Conservation (phyloP, 2,329 filamentous ascomycete genomes). For the Karstenula rhodostoma region DNA sequence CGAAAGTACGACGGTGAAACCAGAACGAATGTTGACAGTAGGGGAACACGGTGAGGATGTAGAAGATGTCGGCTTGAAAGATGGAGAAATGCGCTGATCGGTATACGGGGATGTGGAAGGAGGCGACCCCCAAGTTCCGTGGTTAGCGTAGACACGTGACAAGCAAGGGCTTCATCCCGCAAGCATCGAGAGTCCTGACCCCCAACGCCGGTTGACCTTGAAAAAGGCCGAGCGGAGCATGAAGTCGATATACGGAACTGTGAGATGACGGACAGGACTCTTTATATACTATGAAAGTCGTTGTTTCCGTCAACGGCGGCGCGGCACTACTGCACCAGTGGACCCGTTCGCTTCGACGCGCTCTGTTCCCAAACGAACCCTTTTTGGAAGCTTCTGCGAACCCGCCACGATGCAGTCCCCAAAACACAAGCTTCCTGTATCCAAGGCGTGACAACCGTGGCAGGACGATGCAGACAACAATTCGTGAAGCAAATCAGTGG, state of each 20-base stretch:
- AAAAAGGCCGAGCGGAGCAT: background rate
- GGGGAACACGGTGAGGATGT: background rate
- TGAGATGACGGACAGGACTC: too few species aligned
- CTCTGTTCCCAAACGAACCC: slow-evolving; percentile 3
- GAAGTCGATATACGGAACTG: background rate
- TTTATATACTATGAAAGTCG: background rate
- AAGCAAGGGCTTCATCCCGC: background rate
- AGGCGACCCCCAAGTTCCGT: background rate
- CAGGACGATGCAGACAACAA: background rate
- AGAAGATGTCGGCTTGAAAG: background rate
- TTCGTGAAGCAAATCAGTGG: background rate
- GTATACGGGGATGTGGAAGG: too few species aligned
- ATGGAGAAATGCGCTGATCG: background rate
- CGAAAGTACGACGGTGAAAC: background rate
- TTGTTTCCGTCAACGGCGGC: background rate
- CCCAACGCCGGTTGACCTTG: background rate
- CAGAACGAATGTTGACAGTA: background rate
- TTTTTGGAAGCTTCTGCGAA: slow-evolving; percentile 15
- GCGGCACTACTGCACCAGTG: background rate
- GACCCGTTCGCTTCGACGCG: slow-evolving; percentile 2
- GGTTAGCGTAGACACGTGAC: slow-evolving; percentile 5
- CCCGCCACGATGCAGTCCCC: background rate
- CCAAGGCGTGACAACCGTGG: background rate
- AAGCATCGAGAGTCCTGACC: background rate
- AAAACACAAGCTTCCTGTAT: background rate